Evolutionary conservation across 1,284 basidiomycete species (phyloP), one percentile per base, ranked within the genome.

Genomic region (Uromyces viciae-fabae): DNA sequence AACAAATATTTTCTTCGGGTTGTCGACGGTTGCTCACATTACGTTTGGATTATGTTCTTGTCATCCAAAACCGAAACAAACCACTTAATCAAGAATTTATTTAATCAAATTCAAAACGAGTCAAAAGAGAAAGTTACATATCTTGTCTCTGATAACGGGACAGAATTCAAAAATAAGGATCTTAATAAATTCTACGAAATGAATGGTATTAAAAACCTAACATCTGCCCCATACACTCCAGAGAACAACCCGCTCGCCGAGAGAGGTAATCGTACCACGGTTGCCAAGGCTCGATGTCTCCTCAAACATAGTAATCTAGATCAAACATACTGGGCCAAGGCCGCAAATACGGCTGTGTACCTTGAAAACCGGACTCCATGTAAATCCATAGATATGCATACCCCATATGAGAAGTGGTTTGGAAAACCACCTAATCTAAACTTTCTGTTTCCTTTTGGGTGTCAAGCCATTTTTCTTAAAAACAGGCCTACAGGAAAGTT

Each of bases 221-320:
- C 52, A 19, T 56, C 72, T 5, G 72, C 72, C 3, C 52, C 72
- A 22, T 56, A 74, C 52, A 28, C 46, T 15, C 72, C 72, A 17
- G 72, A 74, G 31, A 31, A 84, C 79, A 88, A 86, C 82, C 79
- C 87, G 82, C 82, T 84, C 58, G 83, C 86, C 0, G 83, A 85
- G 82, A 40, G 40, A 5, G 42, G 69, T n/a, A 73, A 73, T 31
- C 5, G 33, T 28, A 49, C 69, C 2, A 46, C 25, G 22, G 33
- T 49, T 31, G n/a, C 22, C 40, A 73, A 73, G 36, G 69, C 69
- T 4, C 15, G 31, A 49, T 49, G 42, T 52, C 25, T 73, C 15
- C 33, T 73, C 5, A 40, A 49, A 46, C 22, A 42, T 3, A n/a
- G 31, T 22, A 19, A 19, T 43, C 8, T 69, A 19, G 17, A 22